Evolutionary conservation across 108 stramenopile genomes (phyloP), one percentile per base, ranked within the genome.

Genomic region (Skeletonema costatum): DNA sequence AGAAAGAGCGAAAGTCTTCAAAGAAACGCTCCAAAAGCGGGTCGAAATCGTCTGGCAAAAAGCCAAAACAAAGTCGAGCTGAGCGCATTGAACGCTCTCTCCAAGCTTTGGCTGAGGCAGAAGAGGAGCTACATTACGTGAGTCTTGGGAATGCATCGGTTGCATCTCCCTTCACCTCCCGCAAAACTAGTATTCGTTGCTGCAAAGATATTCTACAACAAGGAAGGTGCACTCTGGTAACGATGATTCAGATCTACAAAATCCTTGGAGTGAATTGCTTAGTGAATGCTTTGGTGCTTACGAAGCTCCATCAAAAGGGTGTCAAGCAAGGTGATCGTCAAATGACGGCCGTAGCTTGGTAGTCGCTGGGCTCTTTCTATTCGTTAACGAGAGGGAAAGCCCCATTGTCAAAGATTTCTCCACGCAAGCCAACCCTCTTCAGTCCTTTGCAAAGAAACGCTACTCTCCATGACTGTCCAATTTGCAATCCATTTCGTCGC

Each of bases 281-380:
- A 8, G 94, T 97, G 11, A 95, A 95, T 73, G 97, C 98, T 38
- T 90, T 96, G 70, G 92, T 96, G 68, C 79, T 99, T 56, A 95
- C 93, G 17, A 92, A 84, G 63, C 86, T 99, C 16, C 97, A 96
- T 79, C 78, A 97, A 35, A 82, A 87, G 44, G 99, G 99, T 11
- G 97, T 98, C 67, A 98, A 98, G 75, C 97, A 98, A 63, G 98
- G 97, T 12, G 98, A 98, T 84, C 87, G 88, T 25, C 99, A 99
- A 76, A 76, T 98, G 80, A 98, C 96, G 12, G 82, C 89, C 35
- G 68, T 92, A 7, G 98, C 1, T 25, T 99, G 16, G 85, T 88
- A 31, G 88, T 97, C 12, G 97, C 99, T 0, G 88, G 75, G 0
- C 81, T 98, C 35, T 99, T 99, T 85, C 91, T 97, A 63, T 92